These are phyloP conservation scores for Perilla frutescens DNA, from an alignment of 257 asterid species.

Conservation along the genomic window DNA sequence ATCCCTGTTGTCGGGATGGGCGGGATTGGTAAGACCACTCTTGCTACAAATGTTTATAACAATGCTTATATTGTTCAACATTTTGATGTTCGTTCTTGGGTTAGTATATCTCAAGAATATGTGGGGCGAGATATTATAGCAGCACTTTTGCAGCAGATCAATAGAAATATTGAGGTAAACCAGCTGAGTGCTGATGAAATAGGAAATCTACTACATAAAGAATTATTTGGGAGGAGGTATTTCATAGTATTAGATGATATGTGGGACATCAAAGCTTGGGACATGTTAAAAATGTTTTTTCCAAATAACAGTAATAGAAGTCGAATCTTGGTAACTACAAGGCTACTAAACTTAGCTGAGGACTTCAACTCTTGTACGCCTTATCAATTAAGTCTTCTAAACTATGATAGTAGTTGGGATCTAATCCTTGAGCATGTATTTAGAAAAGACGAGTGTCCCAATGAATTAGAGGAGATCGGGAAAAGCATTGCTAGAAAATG, in stretches of 20 bases:
- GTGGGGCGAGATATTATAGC: not conserved
- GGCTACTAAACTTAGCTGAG: conserved; percentile 14
- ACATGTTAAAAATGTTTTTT: not conserved
- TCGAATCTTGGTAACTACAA: conserved; percentile 36
- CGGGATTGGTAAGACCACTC: conserved; percentile 21
- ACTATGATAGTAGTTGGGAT: conserved; percentile 27
- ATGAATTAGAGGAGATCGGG: conserved; percentile 32
- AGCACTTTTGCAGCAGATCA: not conserved
- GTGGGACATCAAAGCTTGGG: conserved; percentile 29
- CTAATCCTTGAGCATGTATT: conserved; percentile 17
- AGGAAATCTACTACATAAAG: conserved; percentile 12
- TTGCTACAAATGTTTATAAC: not conserved
- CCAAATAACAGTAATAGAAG: conserved; percentile 16
- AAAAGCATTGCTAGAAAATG: conserved; percentile 30
- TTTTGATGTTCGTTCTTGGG: conserved; percentile 13
- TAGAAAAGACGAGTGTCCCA: not conserved
- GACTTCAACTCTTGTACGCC: conserved; percentile 6
- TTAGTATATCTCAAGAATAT: conserved; percentile 1
- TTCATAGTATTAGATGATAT: conserved; percentile 33
- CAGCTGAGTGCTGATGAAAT: not conserved
- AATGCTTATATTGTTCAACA: not conserved
- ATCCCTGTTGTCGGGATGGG: conserved; percentile 17
- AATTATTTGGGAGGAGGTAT: conserved; percentile 17
- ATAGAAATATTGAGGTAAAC: not conserved
- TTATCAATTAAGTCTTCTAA: conserved; percentile 22